Conservation (phyloP, 148 eudicot species). For the Diospyros kaki region DNA sequence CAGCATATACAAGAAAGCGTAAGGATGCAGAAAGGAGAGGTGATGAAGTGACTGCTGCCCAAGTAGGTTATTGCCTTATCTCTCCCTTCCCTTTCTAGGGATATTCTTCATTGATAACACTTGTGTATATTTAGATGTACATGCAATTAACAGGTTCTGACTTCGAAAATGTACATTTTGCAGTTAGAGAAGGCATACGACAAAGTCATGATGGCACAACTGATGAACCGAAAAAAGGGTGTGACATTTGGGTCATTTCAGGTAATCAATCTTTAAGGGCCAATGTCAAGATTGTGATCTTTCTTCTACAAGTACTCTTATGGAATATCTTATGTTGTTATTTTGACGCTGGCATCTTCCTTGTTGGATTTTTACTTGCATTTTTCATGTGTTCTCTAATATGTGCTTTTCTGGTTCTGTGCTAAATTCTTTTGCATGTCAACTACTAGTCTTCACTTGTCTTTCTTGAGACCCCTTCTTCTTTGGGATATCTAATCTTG, state of each 20-base stretch:
- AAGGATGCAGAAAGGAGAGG: constrained; percentile 91
- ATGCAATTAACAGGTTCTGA: background rate
- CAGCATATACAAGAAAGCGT: constrained; percentile 63
- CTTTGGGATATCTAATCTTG: background rate
- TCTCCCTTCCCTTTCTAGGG: background rate
- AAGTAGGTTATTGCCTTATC: constrained; percentile 31
- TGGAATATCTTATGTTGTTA: too few relatives aligned
- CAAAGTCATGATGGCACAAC: constrained; percentile 86
- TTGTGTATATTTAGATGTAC: background rate
- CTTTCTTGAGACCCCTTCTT: background rate
- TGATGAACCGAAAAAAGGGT: constrained; percentile 81
- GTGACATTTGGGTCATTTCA: constrained; percentile 72
- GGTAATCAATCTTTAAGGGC: constrained; percentile 30
- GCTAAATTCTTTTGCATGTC: too few relatives aligned
- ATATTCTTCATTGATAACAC: background rate
- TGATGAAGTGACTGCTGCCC: constrained; percentile 63
- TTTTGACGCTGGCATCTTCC: too few relatives aligned
- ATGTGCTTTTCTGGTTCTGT: too few relatives aligned
- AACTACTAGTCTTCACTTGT: too few relatives aligned
- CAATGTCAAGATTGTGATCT: background rate
- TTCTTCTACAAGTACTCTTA: background rate
- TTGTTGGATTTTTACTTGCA: too few relatives aligned
- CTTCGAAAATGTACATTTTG: constrained; percentile 12
- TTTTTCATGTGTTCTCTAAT: too few relatives aligned
- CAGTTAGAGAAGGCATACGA: constrained; percentile 94